A percentile compares a stretch with the other conserved stretches of the same genome.
Conservation (phyloP, 345 rosid species). For the Erodium maritimum region DNA sequence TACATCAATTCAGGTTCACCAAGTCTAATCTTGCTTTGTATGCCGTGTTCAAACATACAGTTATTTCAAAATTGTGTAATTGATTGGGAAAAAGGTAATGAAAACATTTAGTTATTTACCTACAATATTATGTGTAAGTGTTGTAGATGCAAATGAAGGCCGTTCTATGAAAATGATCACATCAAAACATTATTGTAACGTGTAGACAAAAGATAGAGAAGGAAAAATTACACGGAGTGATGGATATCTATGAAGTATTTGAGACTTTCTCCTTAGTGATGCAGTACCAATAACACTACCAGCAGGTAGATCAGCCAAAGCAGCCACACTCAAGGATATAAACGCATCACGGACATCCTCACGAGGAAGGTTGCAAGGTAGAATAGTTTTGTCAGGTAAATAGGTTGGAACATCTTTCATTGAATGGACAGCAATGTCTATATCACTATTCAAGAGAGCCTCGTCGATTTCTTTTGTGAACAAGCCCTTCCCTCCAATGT, state of each 20-base stretch:
- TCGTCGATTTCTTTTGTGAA: conserved; percentile 96
- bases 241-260: conserved; percentile 82
- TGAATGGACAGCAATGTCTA: conserved; percentile 95
- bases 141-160: neutral
- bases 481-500: conserved; percentile 95
- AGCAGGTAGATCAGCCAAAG: conserved; percentile 69
- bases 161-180: neutral
- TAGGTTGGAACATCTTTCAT: conserved; percentile 99
- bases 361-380: conserved; percentile 81
- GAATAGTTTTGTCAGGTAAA: conserved; percentile 66
- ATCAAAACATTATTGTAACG: neutral
- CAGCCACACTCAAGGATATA: conserved; percentile 48
- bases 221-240: conserved; percentile 43
- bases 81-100: too few species aligned
- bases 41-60: too few species aligned
- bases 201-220: neutral
- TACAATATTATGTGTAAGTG: too few species aligned
- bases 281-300: conserved; percentile 94
- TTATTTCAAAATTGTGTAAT: too few species aligned
- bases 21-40: too few species aligned
- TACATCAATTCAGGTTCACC: too few species aligned
- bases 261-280: conserved; percentile 92
- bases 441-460: conserved; percentile 69
- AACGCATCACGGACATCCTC: conserved; percentile 98
- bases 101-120: too few species aligned